Evolutionary conservation across 177 flowering plant genomes (phyloP).

Genomic region (Vitis hybrid): DNA sequence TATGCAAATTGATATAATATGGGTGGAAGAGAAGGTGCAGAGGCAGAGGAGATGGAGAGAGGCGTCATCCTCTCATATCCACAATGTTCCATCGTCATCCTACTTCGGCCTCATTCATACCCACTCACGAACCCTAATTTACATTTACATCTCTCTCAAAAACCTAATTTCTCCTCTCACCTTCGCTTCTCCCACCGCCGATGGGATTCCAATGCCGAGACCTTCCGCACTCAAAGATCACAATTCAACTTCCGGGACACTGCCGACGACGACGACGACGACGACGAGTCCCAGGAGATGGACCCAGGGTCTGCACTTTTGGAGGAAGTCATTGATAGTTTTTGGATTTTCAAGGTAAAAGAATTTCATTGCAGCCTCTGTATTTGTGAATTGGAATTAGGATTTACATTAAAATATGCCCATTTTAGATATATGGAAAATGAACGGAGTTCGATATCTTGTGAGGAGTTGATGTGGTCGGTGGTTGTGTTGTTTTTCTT

Average conservation of each 20-base stretch:
- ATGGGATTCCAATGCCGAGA: constrained; percentile 53
- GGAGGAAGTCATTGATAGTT: constrained; percentile 46
- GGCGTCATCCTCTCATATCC: no score
- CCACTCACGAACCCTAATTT: constrained; percentile 4
- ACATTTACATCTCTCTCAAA: neutral
- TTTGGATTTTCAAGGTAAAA: constrained; percentile 69
- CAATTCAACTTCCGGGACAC: constrained; percentile 22
- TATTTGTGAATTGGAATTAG: neutral
- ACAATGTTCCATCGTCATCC: constrained; percentile 4
- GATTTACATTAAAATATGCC: neutral
- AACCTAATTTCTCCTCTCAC: constrained; percentile 1
- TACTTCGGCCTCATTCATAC: neutral
- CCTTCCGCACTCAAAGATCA: constrained; percentile 14
- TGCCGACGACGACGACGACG: constrained; percentile 26
- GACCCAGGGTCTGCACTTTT: constrained; percentile 20
- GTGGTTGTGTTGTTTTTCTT: no score
- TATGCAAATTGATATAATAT: no score
- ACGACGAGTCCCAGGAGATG: constrained; percentile 9
- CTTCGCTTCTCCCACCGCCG: constrained; percentile 9
- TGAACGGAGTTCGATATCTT: neutral
- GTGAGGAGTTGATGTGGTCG: no score
- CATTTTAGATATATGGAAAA: neutral
- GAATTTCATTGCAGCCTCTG: neutral
- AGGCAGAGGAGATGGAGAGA: no score
- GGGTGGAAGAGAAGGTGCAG: no score